Conservation (phyloP, 768 basidiomycete species). For the Termitomyces sp. region DNA sequence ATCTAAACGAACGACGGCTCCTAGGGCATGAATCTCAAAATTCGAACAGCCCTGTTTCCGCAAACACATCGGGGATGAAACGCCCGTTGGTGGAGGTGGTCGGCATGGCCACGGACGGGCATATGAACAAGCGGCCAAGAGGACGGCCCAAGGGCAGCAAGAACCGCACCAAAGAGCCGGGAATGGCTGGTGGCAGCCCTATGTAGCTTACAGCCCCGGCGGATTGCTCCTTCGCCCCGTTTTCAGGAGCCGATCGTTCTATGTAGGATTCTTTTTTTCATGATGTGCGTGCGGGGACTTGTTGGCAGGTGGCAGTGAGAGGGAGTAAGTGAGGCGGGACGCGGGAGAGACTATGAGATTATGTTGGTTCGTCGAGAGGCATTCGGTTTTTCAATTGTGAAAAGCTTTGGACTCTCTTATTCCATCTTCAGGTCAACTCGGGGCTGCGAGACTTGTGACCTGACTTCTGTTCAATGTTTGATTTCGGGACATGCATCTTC, state of each 20-base stretch:
- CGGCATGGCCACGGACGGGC: slow-evolving; percentile 15
- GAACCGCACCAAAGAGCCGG: slow-evolving; percentile 30
- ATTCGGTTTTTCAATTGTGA: not conserved
- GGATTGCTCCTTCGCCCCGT: not conserved
- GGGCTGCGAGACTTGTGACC: not conserved
- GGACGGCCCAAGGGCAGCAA: slow-evolving; percentile 71
- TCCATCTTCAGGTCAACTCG: not conserved
- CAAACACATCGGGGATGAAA: slow-evolving; percentile 20
- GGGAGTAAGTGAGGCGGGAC: not conserved
- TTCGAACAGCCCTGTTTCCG: not conserved
- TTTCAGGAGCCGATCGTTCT: not conserved
- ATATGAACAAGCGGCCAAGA: slow-evolving; percentile 45
- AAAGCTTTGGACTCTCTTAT: not conserved
- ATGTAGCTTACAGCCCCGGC: slow-evolving; percentile 1
- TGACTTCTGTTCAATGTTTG: no score
- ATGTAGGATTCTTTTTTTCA: not conserved
- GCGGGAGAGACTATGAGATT: not conserved
- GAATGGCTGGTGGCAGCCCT: slow-evolving; percentile 2
- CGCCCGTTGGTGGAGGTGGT: slow-evolving; percentile 18
- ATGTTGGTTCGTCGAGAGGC: not conserved
- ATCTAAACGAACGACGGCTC: slow-evolving; percentile 56
- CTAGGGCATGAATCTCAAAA: slow-evolving; percentile 36
- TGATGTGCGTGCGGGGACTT: not conserved
- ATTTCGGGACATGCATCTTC: not conserved
- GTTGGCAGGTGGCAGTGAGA: not conserved